Conservation (phyloP, 2,329 filamentous ascomycete species). For the Dryadomyces sulphureus region DNA sequence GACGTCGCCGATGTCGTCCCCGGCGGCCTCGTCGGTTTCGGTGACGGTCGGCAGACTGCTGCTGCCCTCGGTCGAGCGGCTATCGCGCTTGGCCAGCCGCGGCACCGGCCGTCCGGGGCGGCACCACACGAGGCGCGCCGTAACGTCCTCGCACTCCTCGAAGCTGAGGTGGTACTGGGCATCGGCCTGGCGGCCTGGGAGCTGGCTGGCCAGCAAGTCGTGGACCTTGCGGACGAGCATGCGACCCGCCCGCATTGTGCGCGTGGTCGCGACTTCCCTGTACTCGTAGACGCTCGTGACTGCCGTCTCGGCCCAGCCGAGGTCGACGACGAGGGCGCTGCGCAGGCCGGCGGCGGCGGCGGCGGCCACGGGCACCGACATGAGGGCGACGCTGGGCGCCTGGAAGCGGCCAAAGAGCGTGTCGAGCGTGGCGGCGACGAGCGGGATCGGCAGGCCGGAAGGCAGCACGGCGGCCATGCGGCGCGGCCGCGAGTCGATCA, state of each 20-base stretch:
- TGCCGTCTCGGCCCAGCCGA: slow-evolving; percentile 84
- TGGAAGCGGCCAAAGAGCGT: slow-evolving; percentile 72
- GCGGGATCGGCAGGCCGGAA: slow-evolving; percentile 11
- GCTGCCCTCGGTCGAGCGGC: neutral
- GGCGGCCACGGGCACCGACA: slow-evolving; percentile 62
- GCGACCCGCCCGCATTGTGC: slow-evolving; percentile 63
- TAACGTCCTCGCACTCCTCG: slow-evolving; percentile 68
- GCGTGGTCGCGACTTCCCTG: slow-evolving; percentile 56
- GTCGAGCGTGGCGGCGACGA: slow-evolving; percentile 46
- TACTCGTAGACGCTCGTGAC: slow-evolving; percentile 85
- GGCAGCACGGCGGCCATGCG: slow-evolving; percentile 59
- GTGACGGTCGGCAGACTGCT: slow-evolving; percentile 32
- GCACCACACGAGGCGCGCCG: slow-evolving; percentile 68
- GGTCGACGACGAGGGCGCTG: slow-evolving; percentile 73
- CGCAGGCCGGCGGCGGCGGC: slow-evolving; percentile 69
- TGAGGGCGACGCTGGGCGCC: slow-evolving; percentile 62
- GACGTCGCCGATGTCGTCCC: neutral
- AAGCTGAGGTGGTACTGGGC: slow-evolving; percentile 40
- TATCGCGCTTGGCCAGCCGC: neutral
- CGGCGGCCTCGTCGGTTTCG: slow-evolving; percentile 32
- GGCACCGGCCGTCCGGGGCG: slow-evolving; percentile 15
- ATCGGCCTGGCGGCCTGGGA: slow-evolving; percentile 11
- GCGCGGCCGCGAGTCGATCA: slow-evolving; percentile 63
- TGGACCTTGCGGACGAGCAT: slow-evolving; percentile 56
- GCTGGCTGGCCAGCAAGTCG: slow-evolving; percentile 36